Evolutionary conservation across 2,329 filamentous ascomycete genomes (phyloP).

Genomic region (Fusarium austroafricanum): DNA sequence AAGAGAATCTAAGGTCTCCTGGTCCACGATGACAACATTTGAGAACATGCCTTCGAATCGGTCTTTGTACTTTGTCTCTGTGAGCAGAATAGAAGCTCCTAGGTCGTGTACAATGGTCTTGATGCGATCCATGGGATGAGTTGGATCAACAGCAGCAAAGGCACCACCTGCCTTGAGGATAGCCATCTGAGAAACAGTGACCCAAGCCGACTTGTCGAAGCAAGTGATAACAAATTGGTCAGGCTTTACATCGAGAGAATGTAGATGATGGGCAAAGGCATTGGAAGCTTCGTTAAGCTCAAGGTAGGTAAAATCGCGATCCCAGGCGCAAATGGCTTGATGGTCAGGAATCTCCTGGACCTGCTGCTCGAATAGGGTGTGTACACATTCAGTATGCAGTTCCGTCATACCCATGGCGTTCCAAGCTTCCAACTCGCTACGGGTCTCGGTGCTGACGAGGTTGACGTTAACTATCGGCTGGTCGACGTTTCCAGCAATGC

Average conservation of each 20-base stretch:
- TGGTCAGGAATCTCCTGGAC: neutral
- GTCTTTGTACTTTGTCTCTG: neutral
- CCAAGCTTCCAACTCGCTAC: neutral
- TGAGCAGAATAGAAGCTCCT: neutral
- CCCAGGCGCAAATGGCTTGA: neutral
- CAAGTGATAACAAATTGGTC: neutral
- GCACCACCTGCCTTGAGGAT: neutral
- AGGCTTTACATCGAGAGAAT: neutral
- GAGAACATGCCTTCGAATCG: neutral
- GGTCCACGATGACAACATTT: neutral
- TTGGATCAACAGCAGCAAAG: neutral
- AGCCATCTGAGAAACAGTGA: neutral
- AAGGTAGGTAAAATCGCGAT: neutral
- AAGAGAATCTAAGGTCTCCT: neutral
- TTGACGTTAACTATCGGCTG: neutral
- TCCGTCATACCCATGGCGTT: neutral
- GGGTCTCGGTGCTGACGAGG: neutral
- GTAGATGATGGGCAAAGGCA: neutral
- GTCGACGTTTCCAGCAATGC: neutral
- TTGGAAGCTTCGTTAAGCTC: neutral
- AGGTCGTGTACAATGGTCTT: neutral
- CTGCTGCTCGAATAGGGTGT: neutral
- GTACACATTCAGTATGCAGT: neutral
- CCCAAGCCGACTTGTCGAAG: slow-evolving; percentile 1
- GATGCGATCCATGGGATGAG: neutral